Evolutionary conservation across 2,329 filamentous ascomycete species (phyloP), one percentile per base, ranked within the genome.

Genomic region (Arthrobotrys conoides): DNA sequence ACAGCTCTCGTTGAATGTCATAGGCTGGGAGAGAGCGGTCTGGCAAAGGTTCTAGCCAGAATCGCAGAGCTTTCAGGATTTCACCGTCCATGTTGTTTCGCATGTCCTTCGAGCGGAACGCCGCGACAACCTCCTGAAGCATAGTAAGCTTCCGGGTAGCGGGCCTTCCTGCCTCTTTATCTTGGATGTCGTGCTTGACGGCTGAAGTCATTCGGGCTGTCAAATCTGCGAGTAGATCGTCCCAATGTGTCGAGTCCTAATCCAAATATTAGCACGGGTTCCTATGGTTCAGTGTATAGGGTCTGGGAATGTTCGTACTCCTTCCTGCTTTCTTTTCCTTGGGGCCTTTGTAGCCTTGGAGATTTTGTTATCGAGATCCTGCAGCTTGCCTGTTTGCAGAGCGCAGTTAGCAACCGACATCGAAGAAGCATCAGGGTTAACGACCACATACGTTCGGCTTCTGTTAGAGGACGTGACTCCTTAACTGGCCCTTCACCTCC

Each of bases 1-100:
- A 96, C 51, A 99, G 89, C 84, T 98, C 94, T 79, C 94, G 93
- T 86, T 99, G 96, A 81, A 99, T 98, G 83, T 96, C 96, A 86
- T 97, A 99, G 33, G 96, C 95, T 0, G 96, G 96, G 63, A 99
- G 88, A 78, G 93, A 95, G 53, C 80, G 80, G 83, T 98, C 95
- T 82, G 95, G 94, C 55, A 98, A 88, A 0, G 96, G 96, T 84
- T 99, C 96, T 22, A 99, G 89, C 88, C 98, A 98, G 88, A 97
- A 98, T 83, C 95, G 94, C 83, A 99, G 93, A 14, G 94, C 93
- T 85, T 97, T 93, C 46, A 99, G 87, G 80, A 99, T 92, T 86
- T 98, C 97, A 83, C 92, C 96, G 83, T 99, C 96, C 57, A 82
- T 78, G 48, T 76, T 81, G 0, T 95, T 95, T 81, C 97, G 95